Base-by-base conservation (phyloP, 2,329 filamentous ascomycete genomes). In the Leptographium lundbergii region DNA sequence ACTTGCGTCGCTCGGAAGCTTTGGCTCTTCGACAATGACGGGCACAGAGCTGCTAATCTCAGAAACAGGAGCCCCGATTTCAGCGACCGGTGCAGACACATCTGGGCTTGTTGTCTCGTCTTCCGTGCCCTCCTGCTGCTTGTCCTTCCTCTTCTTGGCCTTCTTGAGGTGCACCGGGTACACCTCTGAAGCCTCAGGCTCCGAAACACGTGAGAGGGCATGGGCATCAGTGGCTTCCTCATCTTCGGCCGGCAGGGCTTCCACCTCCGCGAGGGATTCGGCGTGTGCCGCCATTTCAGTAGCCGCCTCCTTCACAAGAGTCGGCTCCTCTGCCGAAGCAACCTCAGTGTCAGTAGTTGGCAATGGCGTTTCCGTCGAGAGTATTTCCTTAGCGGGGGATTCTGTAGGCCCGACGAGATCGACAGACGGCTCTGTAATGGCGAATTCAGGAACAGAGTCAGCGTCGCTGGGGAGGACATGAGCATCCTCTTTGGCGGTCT, bases 81-180 rank as follows among this genome's bases (percentile, higher is more conserved):
- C 27, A 3, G 48, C 10, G 17, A 11, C 24, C 7, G n/a, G 48
- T 32, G 56, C 14, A 19, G 56, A 24, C 36, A 47, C 56, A 22
- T 56, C 51, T 3, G 51, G 9, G 51, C 27, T 54, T 22, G 51
- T 22, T 19, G 17, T 9, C 4, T 36, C 51, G 19, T 29, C 25
- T 7, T 22, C 7, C n/a, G n/a, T 22, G 17, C 25, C 45, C 24
- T 17, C 7, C 39, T 54, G 34, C 19, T 54, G n/a, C 39, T 54
- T 48, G 11, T 34, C 39, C 54, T 59, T 60, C n/a, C 54, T 56
- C 55, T 60, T 60, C 47, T 52, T 57, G 27, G 47, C 11, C 54
- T 57, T 57, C 17, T 59, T 51, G 19, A 58, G 48, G 13, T 25
- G 13, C 36, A 53, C 51, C 9, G 47, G 54, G 13, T 13, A 34